Conservation (phyloP, 768 basidiomycete species). For the Boletus sp. region DNA sequence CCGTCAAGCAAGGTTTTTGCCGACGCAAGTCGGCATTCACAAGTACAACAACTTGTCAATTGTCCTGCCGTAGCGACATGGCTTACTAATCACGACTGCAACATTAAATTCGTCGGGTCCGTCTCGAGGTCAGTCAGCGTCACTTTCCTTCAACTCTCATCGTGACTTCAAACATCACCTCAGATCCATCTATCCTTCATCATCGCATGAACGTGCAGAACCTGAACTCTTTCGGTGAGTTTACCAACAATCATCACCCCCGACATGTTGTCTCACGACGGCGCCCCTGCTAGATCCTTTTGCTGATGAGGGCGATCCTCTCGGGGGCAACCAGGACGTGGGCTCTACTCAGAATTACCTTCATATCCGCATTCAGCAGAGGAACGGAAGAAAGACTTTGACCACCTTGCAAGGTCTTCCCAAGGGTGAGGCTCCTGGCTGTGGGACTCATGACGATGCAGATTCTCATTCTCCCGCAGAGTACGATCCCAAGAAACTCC, state of each 20-base stretch:
- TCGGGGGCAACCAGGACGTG: slow-evolving; percentile 70
- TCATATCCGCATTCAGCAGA: slow-evolving; percentile 97
- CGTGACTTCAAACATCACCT: slow-evolving; percentile 39
- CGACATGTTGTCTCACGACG: slow-evolving; percentile 9
- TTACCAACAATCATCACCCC: slow-evolving; percentile 14
- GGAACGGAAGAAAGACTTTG: slow-evolving; percentile 98
- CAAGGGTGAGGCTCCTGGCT: slow-evolving; percentile 55
- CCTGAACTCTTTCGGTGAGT: slow-evolving; percentile 72
- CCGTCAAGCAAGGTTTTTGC: too few relatives aligned
- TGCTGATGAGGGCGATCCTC: slow-evolving; percentile 89
- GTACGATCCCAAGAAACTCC: slow-evolving; percentile 95
- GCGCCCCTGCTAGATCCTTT: slow-evolving; percentile 72
- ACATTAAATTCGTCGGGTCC: slow-evolving; percentile 26
- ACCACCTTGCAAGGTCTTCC: slow-evolving; percentile 96
- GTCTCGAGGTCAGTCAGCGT: slow-evolving; percentile 5
- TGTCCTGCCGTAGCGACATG: not conserved
- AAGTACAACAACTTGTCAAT: not conserved
- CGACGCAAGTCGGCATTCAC: too few relatives aligned
- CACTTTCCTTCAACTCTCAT: slow-evolving; percentile 26
- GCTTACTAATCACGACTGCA: slow-evolving; percentile 26
- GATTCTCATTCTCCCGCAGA: slow-evolving; percentile 47
- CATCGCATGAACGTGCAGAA: slow-evolving; percentile 96
- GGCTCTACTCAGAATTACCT: slow-evolving; percentile 83
- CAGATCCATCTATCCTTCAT: slow-evolving; percentile 41
- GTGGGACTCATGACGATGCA: slow-evolving; percentile 10